phyloP scores from a whole-genome alignment of 1,139 yeast genomes.

The Arxiozyma slooffiae region DNA sequence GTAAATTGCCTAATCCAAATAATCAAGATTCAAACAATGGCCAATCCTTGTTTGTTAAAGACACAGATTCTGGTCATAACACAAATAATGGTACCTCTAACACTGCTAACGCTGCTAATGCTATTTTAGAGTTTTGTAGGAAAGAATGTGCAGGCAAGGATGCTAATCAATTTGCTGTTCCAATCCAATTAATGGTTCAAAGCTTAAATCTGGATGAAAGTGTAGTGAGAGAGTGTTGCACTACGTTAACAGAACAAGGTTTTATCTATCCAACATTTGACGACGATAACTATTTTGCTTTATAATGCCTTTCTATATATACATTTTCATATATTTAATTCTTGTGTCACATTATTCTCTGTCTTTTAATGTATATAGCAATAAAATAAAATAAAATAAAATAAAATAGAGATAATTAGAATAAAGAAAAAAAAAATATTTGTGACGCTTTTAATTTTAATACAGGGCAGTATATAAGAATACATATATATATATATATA shows the following conservation, averaged over 20 bases:
- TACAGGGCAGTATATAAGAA: too few relatives aligned
- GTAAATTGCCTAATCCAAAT: conserved; percentile 18
- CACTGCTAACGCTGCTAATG: conserved; percentile 25
- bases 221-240: conserved; percentile 42
- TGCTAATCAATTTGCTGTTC: conserved; percentile 66
- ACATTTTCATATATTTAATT: background rate
- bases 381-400: too few relatives aligned
- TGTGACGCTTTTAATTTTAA: background rate
- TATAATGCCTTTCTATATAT: conserved; percentile 20
- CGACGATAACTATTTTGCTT: conserved; percentile 49
- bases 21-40: conserved; percentile 14
- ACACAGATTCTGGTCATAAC: conserved; percentile 20
- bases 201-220: conserved; percentile 42
- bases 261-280: conserved; percentile 58
- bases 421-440: too few relatives aligned
- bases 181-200: conserved; percentile 50
- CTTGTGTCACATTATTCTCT: background rate
- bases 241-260: conserved; percentile 52
- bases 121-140: conserved; percentile 42
- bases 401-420: too few relatives aligned
- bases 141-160: conserved; percentile 37
- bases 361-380: background rate
- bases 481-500: too few relatives aligned
- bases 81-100: background rate
- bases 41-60: conserved; percentile 41